Evolutionary conservation across 495 filamentous ascomycete species (phyloP).

Genomic region (Aspergillus saccharolyticus): DNA sequence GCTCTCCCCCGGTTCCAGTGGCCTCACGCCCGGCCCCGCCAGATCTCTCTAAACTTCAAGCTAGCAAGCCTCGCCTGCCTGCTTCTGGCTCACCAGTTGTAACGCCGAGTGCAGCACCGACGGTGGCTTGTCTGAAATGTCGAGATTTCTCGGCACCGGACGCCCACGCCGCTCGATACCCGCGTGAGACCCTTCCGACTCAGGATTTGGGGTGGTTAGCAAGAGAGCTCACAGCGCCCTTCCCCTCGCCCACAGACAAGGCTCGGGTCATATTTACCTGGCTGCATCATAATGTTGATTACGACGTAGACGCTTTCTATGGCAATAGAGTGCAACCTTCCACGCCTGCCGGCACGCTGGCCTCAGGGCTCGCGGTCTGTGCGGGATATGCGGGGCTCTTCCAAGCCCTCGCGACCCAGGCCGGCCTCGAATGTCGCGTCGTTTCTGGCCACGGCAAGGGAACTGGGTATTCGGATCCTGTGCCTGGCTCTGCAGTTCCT

Average conservation of each 20-base stretch:
- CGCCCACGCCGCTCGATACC: conserved; percentile 69
- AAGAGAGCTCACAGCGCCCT: conserved; percentile 68
- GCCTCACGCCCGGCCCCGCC: conserved; percentile 42
- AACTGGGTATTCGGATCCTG: conserved; percentile 57
- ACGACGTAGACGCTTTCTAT: conserved; percentile 76
- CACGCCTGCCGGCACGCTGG: conserved; percentile 62
- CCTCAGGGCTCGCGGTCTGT: conserved; percentile 78
- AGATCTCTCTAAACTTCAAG: conserved; percentile 49
- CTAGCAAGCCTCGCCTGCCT: conserved; percentile 48
- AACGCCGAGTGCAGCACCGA: conserved; percentile 10
- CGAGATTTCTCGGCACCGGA: conserved; percentile 85
- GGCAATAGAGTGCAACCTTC: conserved; percentile 58
- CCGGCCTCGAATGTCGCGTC: conserved; percentile 66
- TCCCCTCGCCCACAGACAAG: conserved; percentile 79
- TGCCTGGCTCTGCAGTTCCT: conserved; percentile 53
- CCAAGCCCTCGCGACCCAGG: conserved; percentile 62
- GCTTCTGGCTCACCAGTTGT: conserved; percentile 15
- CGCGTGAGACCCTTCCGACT: conserved; percentile 60
- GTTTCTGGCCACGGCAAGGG: conserved; percentile 85
- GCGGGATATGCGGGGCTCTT: conserved; percentile 87
- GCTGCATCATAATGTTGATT: conserved; percentile 89
- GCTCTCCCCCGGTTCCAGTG: conserved; percentile 53
- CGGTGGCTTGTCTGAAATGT: conserved; percentile 64
- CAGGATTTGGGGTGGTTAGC: conserved; percentile 68
- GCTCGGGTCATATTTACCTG: conserved; percentile 89